Evolutionary conservation across 2,329 filamentous ascomycete species (phyloP).

Genomic region (Cytospora piceicola): DNA sequence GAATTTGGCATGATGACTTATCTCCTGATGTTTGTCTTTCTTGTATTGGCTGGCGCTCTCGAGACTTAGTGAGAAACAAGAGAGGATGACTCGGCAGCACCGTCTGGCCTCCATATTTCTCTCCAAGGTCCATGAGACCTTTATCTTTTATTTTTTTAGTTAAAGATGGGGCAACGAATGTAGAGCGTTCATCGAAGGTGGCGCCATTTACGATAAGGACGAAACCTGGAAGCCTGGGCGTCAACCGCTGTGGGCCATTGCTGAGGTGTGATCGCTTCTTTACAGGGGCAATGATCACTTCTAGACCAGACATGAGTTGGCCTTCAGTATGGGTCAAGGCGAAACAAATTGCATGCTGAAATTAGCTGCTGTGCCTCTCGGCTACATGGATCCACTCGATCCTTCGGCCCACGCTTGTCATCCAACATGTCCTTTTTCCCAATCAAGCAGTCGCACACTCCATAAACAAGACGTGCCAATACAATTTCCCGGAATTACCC

Average conservation of each 20-base stretch:
- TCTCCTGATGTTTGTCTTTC: neutral
- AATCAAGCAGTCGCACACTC: neutral
- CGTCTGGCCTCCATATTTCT: neutral
- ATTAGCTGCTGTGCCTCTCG: slow-evolving; percentile 16
- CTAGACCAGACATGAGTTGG: slow-evolving; percentile 10
- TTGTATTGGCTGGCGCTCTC: neutral
- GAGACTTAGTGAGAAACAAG: neutral
- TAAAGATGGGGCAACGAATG: neutral
- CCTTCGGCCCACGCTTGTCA: neutral
- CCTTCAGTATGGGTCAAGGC: slow-evolving; percentile 1
- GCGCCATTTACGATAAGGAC: no score
- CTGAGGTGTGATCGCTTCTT: slow-evolving; percentile 6
- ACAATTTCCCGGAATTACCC: no score
- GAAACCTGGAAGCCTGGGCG: slow-evolving; percentile 7
- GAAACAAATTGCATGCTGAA: slow-evolving; percentile 4
- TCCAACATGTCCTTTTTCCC: neutral
- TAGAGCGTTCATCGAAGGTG: neutral
- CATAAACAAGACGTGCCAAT: no score
- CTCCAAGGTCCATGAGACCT: neutral
- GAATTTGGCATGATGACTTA: slow-evolving; percentile 11
- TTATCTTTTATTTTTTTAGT: neutral
- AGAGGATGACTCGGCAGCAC: neutral
- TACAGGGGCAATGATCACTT: neutral
- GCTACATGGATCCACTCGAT: slow-evolving; percentile 15
- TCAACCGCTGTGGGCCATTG: slow-evolving; percentile 5